phyloP scores from a whole-genome alignment of 306 rosid species.

The Biancaea sappan region DNA sequence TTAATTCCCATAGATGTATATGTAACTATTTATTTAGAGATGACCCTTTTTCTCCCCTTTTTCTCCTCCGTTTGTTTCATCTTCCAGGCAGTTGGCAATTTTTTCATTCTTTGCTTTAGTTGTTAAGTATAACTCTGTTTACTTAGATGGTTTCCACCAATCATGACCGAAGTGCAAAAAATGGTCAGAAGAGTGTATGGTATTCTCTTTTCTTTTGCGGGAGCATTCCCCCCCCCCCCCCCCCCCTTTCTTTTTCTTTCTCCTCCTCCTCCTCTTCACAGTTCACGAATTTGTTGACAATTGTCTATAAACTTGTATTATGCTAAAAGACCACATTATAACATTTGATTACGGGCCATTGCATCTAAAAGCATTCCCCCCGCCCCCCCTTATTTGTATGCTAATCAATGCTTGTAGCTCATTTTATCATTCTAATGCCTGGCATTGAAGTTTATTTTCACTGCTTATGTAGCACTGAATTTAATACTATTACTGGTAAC shows the following conservation, averaged over 20 bases:
- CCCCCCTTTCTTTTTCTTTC: no score
- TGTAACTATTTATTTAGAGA: constrained; percentile 6
- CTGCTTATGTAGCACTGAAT: no score
- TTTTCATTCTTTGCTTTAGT: constrained; percentile 56
- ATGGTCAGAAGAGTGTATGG: constrained; percentile 17
- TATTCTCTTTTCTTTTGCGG: background rate
- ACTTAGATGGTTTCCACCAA: constrained; percentile 31
- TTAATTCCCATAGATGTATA: constrained; percentile 15
- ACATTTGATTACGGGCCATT: background rate
- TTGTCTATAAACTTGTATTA: background rate
- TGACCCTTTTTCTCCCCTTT: background rate
- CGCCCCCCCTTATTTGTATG: background rate
- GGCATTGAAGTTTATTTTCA: no score
- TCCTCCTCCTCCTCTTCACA: background rate
- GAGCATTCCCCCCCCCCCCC: no score
- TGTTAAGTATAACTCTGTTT: constrained; percentile 29
- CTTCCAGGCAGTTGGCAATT: constrained; percentile 34
- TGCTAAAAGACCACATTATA: background rate
- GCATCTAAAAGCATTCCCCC: background rate
- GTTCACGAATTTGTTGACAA: constrained; percentile 30
- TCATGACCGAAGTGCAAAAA: constrained; percentile 33
- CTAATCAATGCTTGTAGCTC: background rate
- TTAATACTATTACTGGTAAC: no score
- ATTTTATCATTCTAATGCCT: no score
- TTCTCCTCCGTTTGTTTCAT: background rate